phyloP scores from a whole-genome alignment of 192 early-diverging fungal genomes.

The Rhizophagus clarus region DNA sequence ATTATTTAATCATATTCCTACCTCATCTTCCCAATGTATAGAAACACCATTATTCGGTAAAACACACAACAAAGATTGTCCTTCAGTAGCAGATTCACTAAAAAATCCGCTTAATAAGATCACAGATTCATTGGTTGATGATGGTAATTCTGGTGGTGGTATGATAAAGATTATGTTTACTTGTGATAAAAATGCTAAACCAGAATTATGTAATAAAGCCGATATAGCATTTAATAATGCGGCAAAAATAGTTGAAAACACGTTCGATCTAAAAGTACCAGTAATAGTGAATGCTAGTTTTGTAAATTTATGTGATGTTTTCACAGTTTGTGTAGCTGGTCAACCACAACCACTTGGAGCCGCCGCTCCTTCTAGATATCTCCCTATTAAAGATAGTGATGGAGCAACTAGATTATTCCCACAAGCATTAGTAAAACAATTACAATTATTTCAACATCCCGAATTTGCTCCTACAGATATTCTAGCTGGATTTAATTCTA shows the following conservation, averaged over 20 bases:
- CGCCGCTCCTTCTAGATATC: neutral
- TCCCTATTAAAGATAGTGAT: neutral
- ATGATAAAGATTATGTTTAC: neutral
- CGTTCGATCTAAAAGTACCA: neutral
- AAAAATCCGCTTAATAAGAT: too few relatives aligned
- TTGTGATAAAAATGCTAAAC: neutral
- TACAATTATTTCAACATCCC: neutral
- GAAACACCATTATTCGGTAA: too few relatives aligned
- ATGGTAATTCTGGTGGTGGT: too few relatives aligned
- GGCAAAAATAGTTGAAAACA: neutral
- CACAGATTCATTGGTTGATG: too few relatives aligned
- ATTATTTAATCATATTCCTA: too few relatives aligned
- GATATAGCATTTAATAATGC: neutral
- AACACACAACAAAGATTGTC: too few relatives aligned
- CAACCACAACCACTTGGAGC: neutral
- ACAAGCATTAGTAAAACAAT: constrained; percentile 9
- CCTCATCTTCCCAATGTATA: too few relatives aligned
- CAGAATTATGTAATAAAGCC: neutral
- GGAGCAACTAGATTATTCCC: neutral
- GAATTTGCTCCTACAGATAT: neutral
- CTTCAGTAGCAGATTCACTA: too few relatives aligned
- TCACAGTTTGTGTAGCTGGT: neutral
- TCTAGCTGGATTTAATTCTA: neutral
- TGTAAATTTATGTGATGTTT: neutral
- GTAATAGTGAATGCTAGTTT: neutral